phyloP scores from a whole-genome alignment of 1,284 basidiomycete species.

The Ustilago bromivora region DNA sequence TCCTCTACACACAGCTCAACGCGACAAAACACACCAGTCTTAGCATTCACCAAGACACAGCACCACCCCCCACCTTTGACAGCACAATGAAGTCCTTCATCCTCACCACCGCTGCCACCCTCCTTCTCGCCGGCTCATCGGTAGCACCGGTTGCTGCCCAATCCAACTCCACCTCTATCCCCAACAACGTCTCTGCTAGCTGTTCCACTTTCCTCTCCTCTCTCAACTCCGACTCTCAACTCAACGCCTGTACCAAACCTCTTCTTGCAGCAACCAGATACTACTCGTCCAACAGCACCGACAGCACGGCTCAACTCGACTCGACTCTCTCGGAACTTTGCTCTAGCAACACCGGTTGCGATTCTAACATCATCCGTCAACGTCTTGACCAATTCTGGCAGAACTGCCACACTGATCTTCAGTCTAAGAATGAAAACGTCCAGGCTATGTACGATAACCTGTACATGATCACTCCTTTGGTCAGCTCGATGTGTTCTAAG shows the following conservation, averaged over 20 bases:
- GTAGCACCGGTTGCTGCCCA: conserved; percentile 46
- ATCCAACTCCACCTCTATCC: conserved; percentile 37
- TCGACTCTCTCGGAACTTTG: conserved; percentile 54
- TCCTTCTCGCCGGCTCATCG: conserved; percentile 23
- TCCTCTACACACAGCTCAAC: background rate
- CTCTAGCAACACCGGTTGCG: conserved; percentile 47
- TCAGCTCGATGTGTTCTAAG: conserved; percentile 59
- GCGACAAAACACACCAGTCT: background rate
- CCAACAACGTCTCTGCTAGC: conserved; percentile 34
- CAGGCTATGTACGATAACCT: conserved; percentile 60
- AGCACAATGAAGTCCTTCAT: conserved; percentile 35
- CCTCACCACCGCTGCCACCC: conserved; percentile 24
- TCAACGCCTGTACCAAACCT: conserved; percentile 56
- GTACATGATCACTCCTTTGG: conserved; percentile 63
- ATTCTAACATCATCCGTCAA: conserved; percentile 48
- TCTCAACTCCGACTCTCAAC: conserved; percentile 52
- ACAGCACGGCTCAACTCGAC: conserved; percentile 41
- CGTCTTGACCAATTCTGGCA: conserved; percentile 56
- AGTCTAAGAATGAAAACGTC: conserved; percentile 40
- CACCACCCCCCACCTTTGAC: background rate
- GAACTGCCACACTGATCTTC: conserved; percentile 52
- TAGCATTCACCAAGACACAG: background rate
- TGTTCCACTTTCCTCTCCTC: conserved; percentile 52
- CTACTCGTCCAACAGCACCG: conserved; percentile 52
- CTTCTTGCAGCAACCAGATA: conserved; percentile 51